Conservation (phyloP, 148 eudicot genomes). For the Cornus controversa region DNA sequence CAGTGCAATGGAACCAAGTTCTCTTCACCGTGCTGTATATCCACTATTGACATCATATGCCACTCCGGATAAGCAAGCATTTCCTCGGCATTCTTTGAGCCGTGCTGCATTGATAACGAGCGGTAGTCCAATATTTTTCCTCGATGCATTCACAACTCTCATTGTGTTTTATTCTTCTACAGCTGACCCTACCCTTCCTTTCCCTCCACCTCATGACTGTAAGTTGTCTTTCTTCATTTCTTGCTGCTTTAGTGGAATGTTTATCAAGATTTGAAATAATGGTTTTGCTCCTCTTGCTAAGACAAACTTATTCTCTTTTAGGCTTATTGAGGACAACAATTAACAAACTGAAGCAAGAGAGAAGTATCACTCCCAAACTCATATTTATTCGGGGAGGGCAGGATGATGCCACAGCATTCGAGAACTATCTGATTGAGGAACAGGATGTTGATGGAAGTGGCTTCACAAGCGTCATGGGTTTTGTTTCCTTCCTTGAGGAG, state of each 20-base stretch:
- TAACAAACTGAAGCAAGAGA: conserved; percentile 92
- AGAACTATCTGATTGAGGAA: conserved; percentile 92
- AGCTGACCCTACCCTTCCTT: conserved; percentile 86
- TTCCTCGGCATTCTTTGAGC: conserved; percentile 96
- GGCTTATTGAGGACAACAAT: conserved; percentile 74
- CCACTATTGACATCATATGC: conserved; percentile 80
- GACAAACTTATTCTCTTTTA: conserved; percentile 23
- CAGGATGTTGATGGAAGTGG: conserved; percentile 92
- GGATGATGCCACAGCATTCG: conserved; percentile 83
- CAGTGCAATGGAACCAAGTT: conserved; percentile 97
- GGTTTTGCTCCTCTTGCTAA: neutral
- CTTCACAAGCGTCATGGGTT: conserved; percentile 82
- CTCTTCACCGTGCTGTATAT: conserved; percentile 89
- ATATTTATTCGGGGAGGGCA: conserved; percentile 81
- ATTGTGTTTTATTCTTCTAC: conserved; percentile 91
- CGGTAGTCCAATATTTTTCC: conserved; percentile 93
- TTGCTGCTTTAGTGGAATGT: neutral
- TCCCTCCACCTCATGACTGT: conserved; percentile 97
- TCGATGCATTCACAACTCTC: conserved; percentile 86
- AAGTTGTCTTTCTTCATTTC: conserved; percentile 33
- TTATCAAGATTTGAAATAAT: neutral
- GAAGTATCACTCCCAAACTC: conserved; percentile 90
- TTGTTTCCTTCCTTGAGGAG: conserved; percentile 95
- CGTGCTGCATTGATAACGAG: conserved; percentile 96
- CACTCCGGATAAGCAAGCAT: conserved; percentile 85